Base-by-base conservation (phyloP, 2,329 filamentous ascomycete species). In the Acrodontium crateriforme region DNA sequence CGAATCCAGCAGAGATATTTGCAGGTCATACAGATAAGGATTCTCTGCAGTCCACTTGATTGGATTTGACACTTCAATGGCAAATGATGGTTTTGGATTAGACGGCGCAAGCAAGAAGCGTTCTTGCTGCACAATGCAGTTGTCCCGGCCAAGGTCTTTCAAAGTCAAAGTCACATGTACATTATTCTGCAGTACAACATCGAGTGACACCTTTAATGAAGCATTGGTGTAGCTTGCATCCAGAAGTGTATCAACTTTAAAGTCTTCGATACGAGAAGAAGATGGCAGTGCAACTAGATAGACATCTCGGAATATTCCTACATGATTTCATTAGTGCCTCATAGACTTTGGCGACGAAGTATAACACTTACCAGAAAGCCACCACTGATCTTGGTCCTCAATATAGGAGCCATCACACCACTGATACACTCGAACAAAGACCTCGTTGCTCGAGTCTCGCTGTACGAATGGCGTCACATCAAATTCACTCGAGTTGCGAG, bases 291-390 rank as follows among this genome's bases (percentile, higher is more conserved):
- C 62, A 10, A 78, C 47, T 7, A 80, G 53, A 27, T 69, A 61
- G 1, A 80, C 74, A 44, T 79, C 74, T n/a, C 75, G 63, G 44
- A 77, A 80, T 22, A 79, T 79, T 3, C 67, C 46, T 10, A 31
- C 36, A 6, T 41, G 20, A 36, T 39, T 42, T 31, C 34, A 36
- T 31, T 41, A 35, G 18, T 36, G 45, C 41, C 62, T 70, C 30
- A n/a, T n/a, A n/a, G n/a, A n/a, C n/a, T n/a, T n/a, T n/a, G n/a
- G n/a, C n/a, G n/a, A n/a, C n/a, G n/a, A n/a, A n/a, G n/a, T n/a
- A n/a, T n/a, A n/a, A n/a, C n/a, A n/a, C 76, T 71, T 45, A 78
- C 74, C 16, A 77, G 71, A 41, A 76, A 78, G 0, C 67, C 67
- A 4, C 69, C 74, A 40, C 76, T 39, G 35, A 29, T 39, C 47